Evolutionary conservation across 2,329 filamentous ascomycete species (phyloP), one percentile per base, ranked within the genome.

Genomic region (Mollisia scopiformis): DNA sequence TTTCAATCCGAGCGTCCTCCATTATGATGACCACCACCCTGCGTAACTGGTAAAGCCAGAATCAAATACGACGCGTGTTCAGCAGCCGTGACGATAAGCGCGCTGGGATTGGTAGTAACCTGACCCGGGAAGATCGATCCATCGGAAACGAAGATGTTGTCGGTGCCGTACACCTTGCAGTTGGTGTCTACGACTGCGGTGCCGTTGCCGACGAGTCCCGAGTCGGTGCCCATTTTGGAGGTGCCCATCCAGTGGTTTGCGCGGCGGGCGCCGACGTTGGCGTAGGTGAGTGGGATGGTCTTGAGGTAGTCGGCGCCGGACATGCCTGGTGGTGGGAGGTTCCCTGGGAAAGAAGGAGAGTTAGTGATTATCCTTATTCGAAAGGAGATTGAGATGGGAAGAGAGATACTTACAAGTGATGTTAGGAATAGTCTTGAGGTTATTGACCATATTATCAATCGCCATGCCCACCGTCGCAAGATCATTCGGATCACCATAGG

Each of bases 41-140:
- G 33, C 33, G 11, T 13, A 5, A 16, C 11, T 37, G 43, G 43
- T 13, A 47, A 16, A 25, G 43, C 43, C 2, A 47, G 25, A 27
- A 47, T 47, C 23, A 25, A 27, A 3, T 41, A 30, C 28, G 50
- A 51, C 2, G 71, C 71, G 14, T 64, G 62, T 77, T 90, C 88
- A 19, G 87, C 83, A 13, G 82, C 85, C 28, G 86, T 79, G 71
- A 90, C 85, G 66, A 90, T 84, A 41, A 85, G 82, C 1, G 86
- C 82, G 53, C 84, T 84, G 1, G 88, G 89, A 75, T 92, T 92
- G 16, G 87, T 85, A 1, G 86, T 86, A 2, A 87, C 80, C 68
- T 90, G 84, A 62, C 88, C 88, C 0, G 88, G 88, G 77, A 90
- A 88, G 69, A 91, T 87, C 63, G 83, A 84, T 0, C 84, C 88